phyloP scores from a whole-genome alignment of 2,329 filamentous ascomycete genomes.

The Arthrobotrys entomopaga region DNA sequence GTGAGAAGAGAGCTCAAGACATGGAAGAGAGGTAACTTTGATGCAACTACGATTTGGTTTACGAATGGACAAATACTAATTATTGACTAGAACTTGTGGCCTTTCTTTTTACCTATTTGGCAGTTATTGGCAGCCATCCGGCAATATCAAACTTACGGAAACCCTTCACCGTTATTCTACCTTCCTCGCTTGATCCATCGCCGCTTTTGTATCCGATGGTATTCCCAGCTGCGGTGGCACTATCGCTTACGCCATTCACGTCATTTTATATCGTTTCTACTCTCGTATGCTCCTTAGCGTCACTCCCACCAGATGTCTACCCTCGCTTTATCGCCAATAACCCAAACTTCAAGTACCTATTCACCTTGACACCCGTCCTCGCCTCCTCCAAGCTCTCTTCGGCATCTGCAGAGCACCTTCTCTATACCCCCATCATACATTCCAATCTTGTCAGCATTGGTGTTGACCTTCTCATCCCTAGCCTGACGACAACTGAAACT shows the following conservation, averaged over 20 bases:
- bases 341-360: conserved; percentile 57
- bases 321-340: conserved; percentile 55
- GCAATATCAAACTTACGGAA: conserved; percentile 46
- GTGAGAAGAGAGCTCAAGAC: conserved; percentile 56
- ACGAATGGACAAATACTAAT: conserved; percentile 30
- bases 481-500: conserved; percentile 71
- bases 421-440: conserved; percentile 58
- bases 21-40: conserved; percentile 57
- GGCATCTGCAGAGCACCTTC: conserved; percentile 48
- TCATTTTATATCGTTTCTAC: conserved; percentile 57
- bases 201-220: conserved; percentile 58
- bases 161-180: conserved; percentile 56
- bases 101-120: conserved; percentile 45
- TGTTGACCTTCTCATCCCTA: conserved; percentile 57
- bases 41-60: conserved; percentile 37
- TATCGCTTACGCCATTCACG: conserved; percentile 56
- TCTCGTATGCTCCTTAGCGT: conserved; percentile 57
- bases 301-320: conserved; percentile 56
- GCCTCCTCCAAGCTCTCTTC: conserved; percentile 32
- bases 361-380: conserved; percentile 57
- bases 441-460: conserved; percentile 56
- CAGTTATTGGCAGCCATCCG: conserved; percentile 41
- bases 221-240: conserved; percentile 57
- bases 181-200: conserved; percentile 58
- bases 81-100: conserved; percentile 18